These are phyloP conservation scores for Pholiota conissans DNA, from an alignment of 768 basidiomycete species.

Conservation along the genomic window DNA sequence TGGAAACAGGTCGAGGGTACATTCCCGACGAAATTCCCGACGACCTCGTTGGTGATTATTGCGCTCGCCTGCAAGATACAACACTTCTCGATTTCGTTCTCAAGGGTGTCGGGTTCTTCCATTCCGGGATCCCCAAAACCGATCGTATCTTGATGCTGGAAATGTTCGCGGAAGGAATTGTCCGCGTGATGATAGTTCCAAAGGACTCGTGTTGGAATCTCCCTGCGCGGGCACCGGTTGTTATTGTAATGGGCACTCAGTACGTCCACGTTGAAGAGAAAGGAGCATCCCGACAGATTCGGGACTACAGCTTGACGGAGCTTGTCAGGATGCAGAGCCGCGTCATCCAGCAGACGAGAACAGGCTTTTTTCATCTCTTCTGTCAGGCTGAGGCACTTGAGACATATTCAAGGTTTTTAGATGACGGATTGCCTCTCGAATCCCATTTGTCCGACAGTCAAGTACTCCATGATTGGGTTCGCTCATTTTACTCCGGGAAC, in stretches of 20 bases:
- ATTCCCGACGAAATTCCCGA: slow-evolving; percentile 49
- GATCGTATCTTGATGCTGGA: slow-evolving; percentile 78
- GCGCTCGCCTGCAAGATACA: slow-evolving; percentile 59
- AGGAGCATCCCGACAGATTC: slow-evolving; percentile 62
- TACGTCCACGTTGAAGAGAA: slow-evolving; percentile 56
- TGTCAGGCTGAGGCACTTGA: slow-evolving; percentile 88
- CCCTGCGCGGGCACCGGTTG: slow-evolving; percentile 79
- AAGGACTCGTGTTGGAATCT: slow-evolving; percentile 86
- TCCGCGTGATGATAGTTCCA: slow-evolving; percentile 81
- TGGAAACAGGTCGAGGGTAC: slow-evolving; percentile 68
- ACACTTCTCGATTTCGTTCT: slow-evolving; percentile 70
- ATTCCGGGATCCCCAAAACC: slow-evolving; percentile 62
- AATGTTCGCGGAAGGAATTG: slow-evolving; percentile 76
- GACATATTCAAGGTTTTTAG: slow-evolving; percentile 79
- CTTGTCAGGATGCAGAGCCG: slow-evolving; percentile 90
- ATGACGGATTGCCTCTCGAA: slow-evolving; percentile 88
- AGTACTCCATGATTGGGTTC: slow-evolving; percentile 37
- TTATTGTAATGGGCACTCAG: slow-evolving; percentile 93
- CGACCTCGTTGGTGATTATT: slow-evolving; percentile 59
- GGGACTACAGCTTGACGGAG: slow-evolving; percentile 80
- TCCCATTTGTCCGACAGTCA: slow-evolving; percentile 63
- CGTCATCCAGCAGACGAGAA: slow-evolving; percentile 63
- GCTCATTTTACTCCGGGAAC: slow-evolving; percentile 14
- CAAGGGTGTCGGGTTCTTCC: slow-evolving; percentile 87
- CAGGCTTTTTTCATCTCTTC: slow-evolving; percentile 79